Evolutionary conservation across 2,329 filamentous ascomycete species (phyloP).

Genomic region (Alternaria arbusti): DNA sequence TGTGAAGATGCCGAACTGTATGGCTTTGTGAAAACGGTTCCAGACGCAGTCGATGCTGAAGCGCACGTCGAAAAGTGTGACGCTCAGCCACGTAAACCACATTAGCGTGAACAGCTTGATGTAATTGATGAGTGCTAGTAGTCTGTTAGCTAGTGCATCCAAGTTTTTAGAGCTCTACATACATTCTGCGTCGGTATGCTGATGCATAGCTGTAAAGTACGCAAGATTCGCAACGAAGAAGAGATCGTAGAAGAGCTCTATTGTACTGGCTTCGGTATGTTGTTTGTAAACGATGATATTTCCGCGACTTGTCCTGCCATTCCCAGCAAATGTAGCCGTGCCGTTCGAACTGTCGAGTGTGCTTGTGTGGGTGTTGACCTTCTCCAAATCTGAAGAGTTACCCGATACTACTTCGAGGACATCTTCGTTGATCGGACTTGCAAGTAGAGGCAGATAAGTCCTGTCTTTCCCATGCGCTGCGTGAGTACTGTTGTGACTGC

Average conservation of each 20-base stretch:
- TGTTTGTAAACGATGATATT: conserved; percentile 36
- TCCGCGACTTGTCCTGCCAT: conserved; percentile 23
- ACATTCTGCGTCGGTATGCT: conserved; percentile 58
- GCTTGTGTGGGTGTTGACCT: conserved; percentile 9
- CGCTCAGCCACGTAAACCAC: conserved; percentile 71
- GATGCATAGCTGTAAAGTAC: conserved; percentile 64
- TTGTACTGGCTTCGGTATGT: conserved; percentile 57
- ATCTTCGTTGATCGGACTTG: conserved; percentile 29
- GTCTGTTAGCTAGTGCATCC: background rate
- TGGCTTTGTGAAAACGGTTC: conserved; percentile 64
- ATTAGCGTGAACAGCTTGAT: conserved; percentile 63
- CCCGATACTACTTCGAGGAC: conserved; percentile 17
- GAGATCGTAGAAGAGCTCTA: conserved; percentile 65
- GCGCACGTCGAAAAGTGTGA: conserved; percentile 68
- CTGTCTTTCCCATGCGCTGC: background rate
- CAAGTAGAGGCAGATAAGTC: conserved; percentile 24
- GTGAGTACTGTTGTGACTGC: background rate
- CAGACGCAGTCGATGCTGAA: conserved; percentile 70
- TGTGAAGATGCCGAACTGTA: conserved; percentile 69
- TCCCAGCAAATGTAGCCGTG: conserved; percentile 19
- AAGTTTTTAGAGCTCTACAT: background rate
- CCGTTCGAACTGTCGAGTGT: conserved; percentile 9
- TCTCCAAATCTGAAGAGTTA: conserved; percentile 20
- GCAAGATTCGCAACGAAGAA: conserved; percentile 70
- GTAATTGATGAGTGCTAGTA: conserved; percentile 49